These are phyloP conservation scores for Phytophthora capsici DNA, from an alignment of 352 stramenopile genomes.

Conservation along the genomic window DNA sequence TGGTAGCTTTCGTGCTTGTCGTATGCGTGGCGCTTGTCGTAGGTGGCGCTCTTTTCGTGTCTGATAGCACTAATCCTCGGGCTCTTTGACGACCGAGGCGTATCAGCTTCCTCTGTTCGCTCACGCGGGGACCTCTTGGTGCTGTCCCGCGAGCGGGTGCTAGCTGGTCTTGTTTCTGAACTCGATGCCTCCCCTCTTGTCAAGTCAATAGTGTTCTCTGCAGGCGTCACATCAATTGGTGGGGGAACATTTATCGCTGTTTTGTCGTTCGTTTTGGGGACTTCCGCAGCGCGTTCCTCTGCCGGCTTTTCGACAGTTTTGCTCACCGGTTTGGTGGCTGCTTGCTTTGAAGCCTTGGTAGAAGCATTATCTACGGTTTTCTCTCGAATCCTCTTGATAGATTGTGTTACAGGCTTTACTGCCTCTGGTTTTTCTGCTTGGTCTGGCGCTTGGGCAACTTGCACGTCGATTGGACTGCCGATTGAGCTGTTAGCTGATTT, in stretches of 20 bases:
- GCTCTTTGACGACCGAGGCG: conserved; percentile 12
- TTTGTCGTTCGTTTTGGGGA: not conserved
- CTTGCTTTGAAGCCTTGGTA: not conserved
- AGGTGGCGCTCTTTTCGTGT: conserved; percentile 6
- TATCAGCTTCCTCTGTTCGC: conserved; percentile 5
- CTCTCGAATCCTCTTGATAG: not conserved
- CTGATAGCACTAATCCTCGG: conserved; percentile 3
- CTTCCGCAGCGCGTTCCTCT: conserved; percentile 15
- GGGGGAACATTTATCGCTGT: not conserved
- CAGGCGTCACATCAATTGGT: conserved; percentile 20
- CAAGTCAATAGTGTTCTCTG: conserved; percentile 28
- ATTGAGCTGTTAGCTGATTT: conserved; percentile 1
- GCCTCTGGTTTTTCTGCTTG: conserved; percentile 7
- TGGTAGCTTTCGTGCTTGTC: conserved; percentile 22
- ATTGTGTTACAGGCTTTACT: conserved; percentile 11
- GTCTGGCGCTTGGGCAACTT: conserved; percentile 3
- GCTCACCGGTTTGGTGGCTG: conserved; percentile 1
- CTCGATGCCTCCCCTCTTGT: conserved; percentile 18
- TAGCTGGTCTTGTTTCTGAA: conserved; percentile 4
- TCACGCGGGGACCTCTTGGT: conserved; percentile 15
- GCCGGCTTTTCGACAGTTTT: conserved; percentile 5
- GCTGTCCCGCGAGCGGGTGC: conserved; percentile 11
- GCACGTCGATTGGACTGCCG: conserved; percentile 7
- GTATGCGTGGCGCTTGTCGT: conserved; percentile 22
- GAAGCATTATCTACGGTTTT: not conserved